Conservation (phyloP, 768 basidiomycete genomes). For the Scleroderma bovista region DNA sequence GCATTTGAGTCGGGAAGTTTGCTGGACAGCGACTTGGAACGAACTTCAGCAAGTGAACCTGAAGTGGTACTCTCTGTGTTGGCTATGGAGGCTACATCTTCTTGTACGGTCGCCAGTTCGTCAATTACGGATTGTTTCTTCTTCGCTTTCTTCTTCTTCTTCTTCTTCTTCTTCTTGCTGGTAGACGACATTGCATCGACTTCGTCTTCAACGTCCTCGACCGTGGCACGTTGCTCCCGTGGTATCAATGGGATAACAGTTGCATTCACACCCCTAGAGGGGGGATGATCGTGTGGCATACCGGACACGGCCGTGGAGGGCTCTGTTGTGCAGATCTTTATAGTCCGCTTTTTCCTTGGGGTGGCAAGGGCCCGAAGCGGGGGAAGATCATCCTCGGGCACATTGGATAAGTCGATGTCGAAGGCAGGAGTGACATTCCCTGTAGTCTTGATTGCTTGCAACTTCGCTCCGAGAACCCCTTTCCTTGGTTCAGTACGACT, state of each 20-base stretch:
- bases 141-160: conserved; percentile 73
- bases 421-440: conserved; percentile 7
- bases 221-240: conserved; percentile 39
- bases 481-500: conserved; percentile 30
- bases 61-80: conserved; percentile 14
- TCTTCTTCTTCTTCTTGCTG: conserved; percentile 63
- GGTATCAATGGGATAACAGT: conserved; percentile 22
- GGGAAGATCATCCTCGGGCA: conserved; percentile 8
- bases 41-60: conserved; percentile 18
- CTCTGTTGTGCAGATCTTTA: conserved; percentile 4
- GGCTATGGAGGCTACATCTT: conserved; percentile 14
- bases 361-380: conserved; percentile 3
- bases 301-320: neutral
- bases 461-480: conserved; percentile 18
- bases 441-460: conserved; percentile 8
- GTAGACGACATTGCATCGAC: conserved; percentile 35
- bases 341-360: conserved; percentile 7
- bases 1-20: conserved; percentile 10
- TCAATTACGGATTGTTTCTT: conserved; percentile 49
- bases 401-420: conserved; percentile 4
- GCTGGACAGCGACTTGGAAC: conserved; percentile 12
- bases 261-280: conserved; percentile 4
- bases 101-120: conserved; percentile 18
- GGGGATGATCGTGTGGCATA: neutral
- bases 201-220: conserved; percentile 74